Evolutionary conservation across 257 asterid genomes (phyloP), one percentile per base, ranked within the genome.

Genomic region (Rehmannia glutinosa): DNA sequence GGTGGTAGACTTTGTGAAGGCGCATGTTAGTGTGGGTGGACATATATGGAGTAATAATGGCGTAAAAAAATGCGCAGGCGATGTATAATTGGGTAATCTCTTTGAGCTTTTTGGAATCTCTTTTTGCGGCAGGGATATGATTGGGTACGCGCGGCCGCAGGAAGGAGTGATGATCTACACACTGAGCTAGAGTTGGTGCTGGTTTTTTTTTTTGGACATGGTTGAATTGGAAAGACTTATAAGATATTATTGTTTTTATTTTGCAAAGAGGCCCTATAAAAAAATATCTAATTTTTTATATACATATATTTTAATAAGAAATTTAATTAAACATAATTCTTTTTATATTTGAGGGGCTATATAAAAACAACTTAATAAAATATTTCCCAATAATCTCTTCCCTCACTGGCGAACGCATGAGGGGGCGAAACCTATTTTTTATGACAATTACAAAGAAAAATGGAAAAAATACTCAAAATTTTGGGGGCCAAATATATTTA

Each of bases 1-100:
- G 82, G 66, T 82, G 84, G 42, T 76, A 75, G 81, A 86, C 96
- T 78, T 78, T 84, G 73, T 79, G 78, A 21, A 84, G 84, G 75
- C 84, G 81, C 96, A 81, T 90, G 25, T 62, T 74, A 73, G 72
- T 52, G 62, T 57, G 12, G 77, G 65, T 21, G 78, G 33, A 19
- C 16, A 4, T 50, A 27, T 49, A 17, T 46, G 72, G 7, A 20
- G 57, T 55, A 69, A 73, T 73, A 60, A 68, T 75, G 84, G 76
- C 73, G 79, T 73, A 38, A 61, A 55, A 32, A 32, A 51, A n/a
- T 41, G 69, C 63, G 21, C 61, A 36, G 67, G 62, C 62, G 52
- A 47, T 47, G 8, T 46, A 8, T 58, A 21, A 43, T 46, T 52
- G 62, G 12, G 50, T 46, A 20, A 23, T 52, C 19, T 23, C 8